A percentile compares a stretch with the other conserved stretches of the same genome.
These are phyloP conservation scores for Nakazawaea populi DNA, from an alignment of 805 yeast genomes.

Conservation along the genomic window DNA sequence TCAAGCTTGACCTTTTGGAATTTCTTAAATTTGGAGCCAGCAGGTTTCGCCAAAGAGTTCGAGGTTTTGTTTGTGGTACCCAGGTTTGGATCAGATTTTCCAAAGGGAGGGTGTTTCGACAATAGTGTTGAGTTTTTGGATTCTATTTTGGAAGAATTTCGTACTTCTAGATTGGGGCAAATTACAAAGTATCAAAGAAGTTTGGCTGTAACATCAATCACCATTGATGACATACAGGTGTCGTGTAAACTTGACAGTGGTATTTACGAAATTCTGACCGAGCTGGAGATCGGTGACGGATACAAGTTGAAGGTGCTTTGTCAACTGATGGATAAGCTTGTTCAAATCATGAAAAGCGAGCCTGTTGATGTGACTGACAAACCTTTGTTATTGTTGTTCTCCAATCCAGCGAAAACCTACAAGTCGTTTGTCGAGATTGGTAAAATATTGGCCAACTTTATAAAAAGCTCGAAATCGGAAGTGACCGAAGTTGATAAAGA, in stretches of 20 bases:
- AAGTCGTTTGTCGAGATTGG: conserved; percentile 42
- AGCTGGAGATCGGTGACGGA: background rate
- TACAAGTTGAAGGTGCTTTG: background rate
- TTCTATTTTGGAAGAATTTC: conserved; percentile 36
- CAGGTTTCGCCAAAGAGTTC: conserved; percentile 42
- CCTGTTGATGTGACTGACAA: conserved; percentile 25
- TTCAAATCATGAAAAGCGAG: background rate
- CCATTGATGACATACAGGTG: background rate
- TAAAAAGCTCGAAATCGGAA: conserved; percentile 22
- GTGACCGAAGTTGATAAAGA: conserved; percentile 12
- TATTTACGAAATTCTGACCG: conserved; percentile 1
- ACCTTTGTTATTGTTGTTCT: conserved; percentile 47
- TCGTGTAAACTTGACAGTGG: background rate
- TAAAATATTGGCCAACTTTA: conserved; percentile 41
- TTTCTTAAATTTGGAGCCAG: conserved; percentile 50
- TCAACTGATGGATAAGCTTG: background rate
- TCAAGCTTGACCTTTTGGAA: conserved; percentile 51
- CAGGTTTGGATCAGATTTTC: conserved; percentile 7
- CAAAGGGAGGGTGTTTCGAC: conserved; percentile 21
- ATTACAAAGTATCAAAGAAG: conserved; percentile 13
- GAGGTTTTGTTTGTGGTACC: conserved; percentile 41
- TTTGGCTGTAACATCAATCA: background rate
- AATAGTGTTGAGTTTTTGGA: conserved; percentile 32
- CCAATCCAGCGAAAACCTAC: conserved; percentile 35
- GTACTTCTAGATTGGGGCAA: conserved; percentile 42